A percentile compares a stretch with the other conserved stretches of the same genome.
These are phyloP conservation scores for Backusella liffmaniae DNA, from an alignment of 192 early-diverging fungal species.

Conservation along the genomic window DNA sequence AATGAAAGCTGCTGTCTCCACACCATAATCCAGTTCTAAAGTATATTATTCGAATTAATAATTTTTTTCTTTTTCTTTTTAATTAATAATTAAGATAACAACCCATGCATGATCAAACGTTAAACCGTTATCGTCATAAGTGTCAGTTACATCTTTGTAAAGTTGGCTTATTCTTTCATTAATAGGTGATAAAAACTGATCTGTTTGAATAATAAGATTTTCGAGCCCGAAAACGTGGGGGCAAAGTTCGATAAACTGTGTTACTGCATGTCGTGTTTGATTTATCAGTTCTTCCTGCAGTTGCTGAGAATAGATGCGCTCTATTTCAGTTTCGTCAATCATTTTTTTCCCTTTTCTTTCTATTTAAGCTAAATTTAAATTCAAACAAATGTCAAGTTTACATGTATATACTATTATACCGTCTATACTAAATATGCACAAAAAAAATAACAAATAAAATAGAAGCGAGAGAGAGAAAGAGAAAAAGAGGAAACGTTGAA, in stretches of 20 bases:
- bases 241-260: slow-evolving; percentile 16
- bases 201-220: slow-evolving; percentile 5
- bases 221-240: slow-evolving; percentile 30
- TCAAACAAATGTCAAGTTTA: slow-evolving; percentile 1
- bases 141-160: slow-evolving; percentile 19
- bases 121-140: slow-evolving; percentile 16
- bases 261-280: slow-evolving; percentile 18
- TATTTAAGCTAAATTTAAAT: not conserved
- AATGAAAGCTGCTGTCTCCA: slow-evolving; percentile 37
- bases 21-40: slow-evolving; percentile 33
- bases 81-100: not conserved
- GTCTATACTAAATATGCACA: not conserved
- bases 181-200: not conserved
- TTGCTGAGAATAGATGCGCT: slow-evolving; percentile 20
- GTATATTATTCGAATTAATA: not conserved
- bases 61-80: not conserved
- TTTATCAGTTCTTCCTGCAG: slow-evolving; percentile 24
- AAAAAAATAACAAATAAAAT: not conserved
- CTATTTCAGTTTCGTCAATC: slow-evolving; percentile 26
- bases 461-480: not conserved
- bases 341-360: not conserved
- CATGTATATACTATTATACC: not conserved
- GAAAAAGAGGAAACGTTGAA: not conserved
- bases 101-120: slow-evolving; percentile 36
- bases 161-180: slow-evolving; percentile 15